These are phyloP conservation scores for Sanghuangporus weigelae DNA, from an alignment of 1,284 basidiomycete species.

Conservation along the genomic window DNA sequence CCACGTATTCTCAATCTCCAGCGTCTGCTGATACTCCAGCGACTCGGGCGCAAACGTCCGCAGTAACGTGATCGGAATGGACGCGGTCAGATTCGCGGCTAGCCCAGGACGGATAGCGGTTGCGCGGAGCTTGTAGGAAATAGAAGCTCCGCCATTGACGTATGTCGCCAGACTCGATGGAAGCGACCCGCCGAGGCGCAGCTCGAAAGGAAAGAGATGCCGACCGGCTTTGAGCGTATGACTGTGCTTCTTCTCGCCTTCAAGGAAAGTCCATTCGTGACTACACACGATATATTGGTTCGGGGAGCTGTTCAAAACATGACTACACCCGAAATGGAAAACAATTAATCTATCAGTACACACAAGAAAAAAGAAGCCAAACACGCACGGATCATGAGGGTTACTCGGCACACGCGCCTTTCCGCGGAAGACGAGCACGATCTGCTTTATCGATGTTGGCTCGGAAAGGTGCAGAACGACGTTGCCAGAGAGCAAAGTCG, in stretches of 20 bases:
- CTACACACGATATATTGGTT: constrained; percentile 65
- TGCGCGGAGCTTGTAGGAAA: constrained; percentile 86
- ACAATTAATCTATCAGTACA: neutral
- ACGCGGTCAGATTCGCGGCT: constrained; percentile 63
- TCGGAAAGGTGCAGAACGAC: constrained; percentile 77
- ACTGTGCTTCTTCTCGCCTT: constrained; percentile 68
- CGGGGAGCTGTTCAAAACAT: constrained; percentile 35
- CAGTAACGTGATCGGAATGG: constrained; percentile 59
- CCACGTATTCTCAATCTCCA: constrained; percentile 96
- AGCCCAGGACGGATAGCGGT: constrained; percentile 73
- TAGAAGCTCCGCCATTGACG: constrained; percentile 54
- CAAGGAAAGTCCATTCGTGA: constrained; percentile 87
- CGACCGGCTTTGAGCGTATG: constrained; percentile 89
- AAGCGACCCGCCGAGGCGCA: constrained; percentile 75
- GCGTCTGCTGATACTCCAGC: constrained; percentile 90
- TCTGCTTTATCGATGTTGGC: constrained; percentile 80
- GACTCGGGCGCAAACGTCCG: constrained; percentile 77
- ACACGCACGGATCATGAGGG: constrained; percentile 62
- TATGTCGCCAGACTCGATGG: constrained; percentile 71
- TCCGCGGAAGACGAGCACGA: constrained; percentile 78
- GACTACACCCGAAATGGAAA: constrained; percentile 19
- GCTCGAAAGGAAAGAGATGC: constrained; percentile 84
- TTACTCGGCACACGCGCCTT: constrained; percentile 71
- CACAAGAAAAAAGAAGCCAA: neutral
- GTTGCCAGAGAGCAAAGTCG: constrained; percentile 69